Evolutionary conservation across 1,139 yeast genomes (phyloP).

Genomic region (Pichia sp.): DNA sequence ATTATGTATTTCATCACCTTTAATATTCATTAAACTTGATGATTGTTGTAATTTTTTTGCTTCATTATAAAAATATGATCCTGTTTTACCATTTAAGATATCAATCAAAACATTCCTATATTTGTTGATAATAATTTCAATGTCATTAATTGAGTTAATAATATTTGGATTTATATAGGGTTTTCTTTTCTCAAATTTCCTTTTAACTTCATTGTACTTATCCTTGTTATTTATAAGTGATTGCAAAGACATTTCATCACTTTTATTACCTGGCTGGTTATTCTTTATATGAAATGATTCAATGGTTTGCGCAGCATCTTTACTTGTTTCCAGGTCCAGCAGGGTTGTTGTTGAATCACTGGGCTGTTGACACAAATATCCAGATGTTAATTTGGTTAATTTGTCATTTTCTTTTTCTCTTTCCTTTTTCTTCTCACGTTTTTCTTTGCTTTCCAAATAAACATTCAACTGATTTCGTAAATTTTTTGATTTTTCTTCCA

Average conservation of each 20-base stretch:
- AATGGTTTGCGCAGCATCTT: not conserved
- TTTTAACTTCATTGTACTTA: slow-evolving; percentile 15
- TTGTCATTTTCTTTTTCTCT: not conserved
- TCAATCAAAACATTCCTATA: slow-evolving; percentile 34
- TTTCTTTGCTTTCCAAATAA: not conserved
- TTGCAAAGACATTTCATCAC: not conserved
- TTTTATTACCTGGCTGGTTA: not conserved
- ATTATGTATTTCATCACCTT: slow-evolving; percentile 42
- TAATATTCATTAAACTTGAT: slow-evolving; percentile 40
- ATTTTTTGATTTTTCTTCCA: slow-evolving; percentile 1
- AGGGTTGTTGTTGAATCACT: not conserved
- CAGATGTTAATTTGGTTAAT: not conserved
- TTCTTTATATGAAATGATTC: not conserved
- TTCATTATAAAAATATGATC: slow-evolving; percentile 43
- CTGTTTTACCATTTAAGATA: slow-evolving; percentile 39
- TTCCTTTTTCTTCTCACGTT: not conserved
- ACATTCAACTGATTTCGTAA: not conserved
- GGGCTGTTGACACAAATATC: not conserved
- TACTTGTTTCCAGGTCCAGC: not conserved
- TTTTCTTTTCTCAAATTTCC: slow-evolving; percentile 18
- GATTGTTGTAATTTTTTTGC: slow-evolving; percentile 38
- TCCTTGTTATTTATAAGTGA: slow-evolving; percentile 6
- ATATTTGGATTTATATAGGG: slow-evolving; percentile 18
- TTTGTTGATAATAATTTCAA: slow-evolving; percentile 28
- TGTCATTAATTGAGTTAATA: slow-evolving; percentile 19